Evolutionary conservation across 345 rosid genomes (phyloP), one percentile per base, ranked within the genome.

Genomic region (Murraya paniculata): DNA sequence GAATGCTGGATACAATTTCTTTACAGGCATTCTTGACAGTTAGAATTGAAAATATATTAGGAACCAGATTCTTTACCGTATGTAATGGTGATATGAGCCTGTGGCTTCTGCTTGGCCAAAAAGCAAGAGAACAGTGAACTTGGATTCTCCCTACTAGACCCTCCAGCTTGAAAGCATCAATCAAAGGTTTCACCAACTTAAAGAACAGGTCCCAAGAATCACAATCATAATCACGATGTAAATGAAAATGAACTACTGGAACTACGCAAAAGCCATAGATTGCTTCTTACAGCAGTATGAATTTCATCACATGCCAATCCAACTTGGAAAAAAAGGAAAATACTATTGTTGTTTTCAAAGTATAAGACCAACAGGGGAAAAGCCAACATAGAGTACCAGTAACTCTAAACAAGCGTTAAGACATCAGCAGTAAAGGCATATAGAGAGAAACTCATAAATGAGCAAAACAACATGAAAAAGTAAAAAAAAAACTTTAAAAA

Each of bases 101-200:
- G 81, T 64, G 84, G 86, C 93, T 90, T 80, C 83, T 86, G 84
- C 97, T 96, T 94, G 25, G 98, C 90, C 86, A 91, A 77, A 85
- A 96, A 92, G 88, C 95, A 91, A 59, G 91, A 91, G 81, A 96
- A 92, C 78, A 96, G 82, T 24, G 98, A 89, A 83, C 98, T 96
- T 55, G 97, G 94, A 84, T 89, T 96, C 88, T 91, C 92, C 62
- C 99, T 94, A 77, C 98, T 94, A 76, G 97, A 76, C 98, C 95
- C 81, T 92, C 97, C 77, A 89, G 90, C 91, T 90, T 92, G 86
- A 96, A 94, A 79, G 85, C 88, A 80, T 87, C 82, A 72, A 92
- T 86, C 82, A 94, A 86, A 28, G 94, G 87, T 83, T 89, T 87
- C 56, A 91, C 87, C 8, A 97, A 92, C 62, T 62, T 67, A 82